Conservation (phyloP, 208 protist species). For the Acanthamoeba triangularis region DNA sequence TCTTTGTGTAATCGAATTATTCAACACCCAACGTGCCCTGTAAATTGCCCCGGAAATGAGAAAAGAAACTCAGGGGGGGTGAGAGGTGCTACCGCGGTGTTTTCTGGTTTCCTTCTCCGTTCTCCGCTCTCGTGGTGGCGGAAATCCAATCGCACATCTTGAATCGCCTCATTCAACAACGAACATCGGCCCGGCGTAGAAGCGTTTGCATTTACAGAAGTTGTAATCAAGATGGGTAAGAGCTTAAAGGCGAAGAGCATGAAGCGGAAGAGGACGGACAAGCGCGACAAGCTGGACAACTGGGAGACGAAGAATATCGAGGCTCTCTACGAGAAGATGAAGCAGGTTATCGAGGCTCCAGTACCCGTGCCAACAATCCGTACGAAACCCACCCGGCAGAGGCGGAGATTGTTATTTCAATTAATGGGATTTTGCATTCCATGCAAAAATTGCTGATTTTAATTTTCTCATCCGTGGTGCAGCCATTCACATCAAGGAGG, state of each 20-base stretch:
- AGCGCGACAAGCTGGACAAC: slow-evolving; percentile 57
- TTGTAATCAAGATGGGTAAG: slow-evolving; percentile 23
- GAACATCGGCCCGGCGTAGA: neutral
- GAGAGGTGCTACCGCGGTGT: neutral
- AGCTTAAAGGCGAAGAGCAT: slow-evolving; percentile 12
- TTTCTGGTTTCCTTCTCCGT: neutral
- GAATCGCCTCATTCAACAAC: neutral
- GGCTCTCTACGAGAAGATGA: slow-evolving; percentile 67
- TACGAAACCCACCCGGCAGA: neutral
- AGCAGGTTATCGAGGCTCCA: slow-evolving; percentile 24
- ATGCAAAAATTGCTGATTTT: neutral
- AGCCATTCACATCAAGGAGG: slow-evolving; percentile 31
- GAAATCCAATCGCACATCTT: neutral
- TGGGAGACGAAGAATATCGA: slow-evolving; percentile 50
- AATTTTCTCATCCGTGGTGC: neutral
- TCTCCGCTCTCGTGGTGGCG: too few relatives aligned
- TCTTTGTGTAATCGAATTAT: too few relatives aligned
- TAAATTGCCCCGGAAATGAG: neutral
- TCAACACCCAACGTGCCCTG: too few relatives aligned
- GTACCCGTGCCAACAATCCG: neutral
- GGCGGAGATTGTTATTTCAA: neutral
- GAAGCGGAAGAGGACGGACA: slow-evolving; percentile 66
- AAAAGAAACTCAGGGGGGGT: neutral
- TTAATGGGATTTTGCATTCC: neutral
- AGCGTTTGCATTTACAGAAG: neutral